phyloP scores from a whole-genome alignment of 768 basidiomycete species.

The Russula ochroleuca region DNA sequence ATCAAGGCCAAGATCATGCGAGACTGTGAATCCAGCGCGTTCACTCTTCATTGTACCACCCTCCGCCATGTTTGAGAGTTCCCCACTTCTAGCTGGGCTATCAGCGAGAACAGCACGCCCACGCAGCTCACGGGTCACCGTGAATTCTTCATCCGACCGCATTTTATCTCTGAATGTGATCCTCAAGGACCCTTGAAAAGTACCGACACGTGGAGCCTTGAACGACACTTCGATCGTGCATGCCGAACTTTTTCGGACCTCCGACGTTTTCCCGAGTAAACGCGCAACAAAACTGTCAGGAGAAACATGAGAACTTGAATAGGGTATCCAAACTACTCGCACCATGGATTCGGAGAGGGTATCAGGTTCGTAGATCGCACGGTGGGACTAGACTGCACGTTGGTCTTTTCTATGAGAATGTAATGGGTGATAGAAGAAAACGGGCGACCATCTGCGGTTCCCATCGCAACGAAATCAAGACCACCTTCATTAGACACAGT shows the following conservation, averaged over 20 bases:
- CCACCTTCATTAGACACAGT: slow-evolving; percentile 13
- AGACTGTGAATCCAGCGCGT: slow-evolving; percentile 12
- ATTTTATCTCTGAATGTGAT: slow-evolving; percentile 11
- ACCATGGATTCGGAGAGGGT: slow-evolving; percentile 5
- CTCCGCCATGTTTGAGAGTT: neutral
- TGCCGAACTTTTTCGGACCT: neutral
- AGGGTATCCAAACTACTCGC: neutral
- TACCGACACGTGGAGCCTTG: slow-evolving; percentile 5
- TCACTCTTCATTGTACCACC: neutral
- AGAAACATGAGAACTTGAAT: neutral
- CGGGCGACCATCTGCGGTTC: neutral
- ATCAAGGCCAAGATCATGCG: slow-evolving; percentile 14
- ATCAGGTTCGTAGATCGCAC: neutral
- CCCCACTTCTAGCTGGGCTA: neutral
- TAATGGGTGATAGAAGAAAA: neutral
- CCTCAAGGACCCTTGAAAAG: neutral
- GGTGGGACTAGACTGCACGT: neutral
- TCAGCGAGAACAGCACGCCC: neutral
- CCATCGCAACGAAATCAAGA: slow-evolving; percentile 5
- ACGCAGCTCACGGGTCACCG: slow-evolving; percentile 9
- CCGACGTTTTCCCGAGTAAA: neutral
- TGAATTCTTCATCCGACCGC: slow-evolving; percentile 3
- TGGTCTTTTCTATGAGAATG: slow-evolving; percentile 2
- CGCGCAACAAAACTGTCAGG: slow-evolving; percentile 6
- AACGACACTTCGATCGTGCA: slow-evolving; percentile 11